Base-by-base conservation (phyloP, 148 eudicot genomes). In the Spergularia bocconei region DNA sequence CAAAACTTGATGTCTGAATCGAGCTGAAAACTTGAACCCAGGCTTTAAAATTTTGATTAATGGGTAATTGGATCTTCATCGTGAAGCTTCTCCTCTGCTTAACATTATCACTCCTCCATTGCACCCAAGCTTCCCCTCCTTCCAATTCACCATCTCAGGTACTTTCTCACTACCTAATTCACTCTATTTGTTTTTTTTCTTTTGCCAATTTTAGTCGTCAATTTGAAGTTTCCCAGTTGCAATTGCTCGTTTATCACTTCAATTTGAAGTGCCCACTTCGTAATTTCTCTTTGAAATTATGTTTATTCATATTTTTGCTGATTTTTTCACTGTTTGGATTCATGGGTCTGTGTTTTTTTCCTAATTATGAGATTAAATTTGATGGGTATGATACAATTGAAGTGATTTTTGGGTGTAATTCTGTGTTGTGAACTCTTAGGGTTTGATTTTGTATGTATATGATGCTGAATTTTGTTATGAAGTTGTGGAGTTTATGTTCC, bases 1-100 rank as follows among this genome's bases (percentile, higher is more conserved):
- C 36, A n/a, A n/a, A n/a, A n/a, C n/a, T n/a, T n/a, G n/a, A 13
- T 71, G 41, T 57, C 21, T 23, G 66, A 38, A 71, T 13, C 13
- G 13, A 72, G 41, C 52, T 53, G 58, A 29, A 63, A 63, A 48
- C 9, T 23, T 60, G 55, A 70, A 29, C 36, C 7, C 68, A 64
- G 56, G 13, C 20, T 23, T 19, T 74, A n/a, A 4, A 25, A 41
- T n/a, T 55, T 19, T 21, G 17, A 55, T 23, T 11, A 14, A 78
- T 78, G 81, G 72, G 77, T 16, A 66, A 47, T 44, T 61, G 69
- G 78, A 73, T 73, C 82, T 61, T 74, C 13, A 48, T 79, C 55
- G 63, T 6, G 19, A 25, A 70, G 62, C 51, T 59, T 73, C 54
- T 72, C 47, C 3, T 79, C 10, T 73, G 74, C 78, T 13, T 51